These are phyloP conservation scores for Syzygium jambos DNA, from an alignment of 345 rosid genomes.

Conservation along the genomic window DNA sequence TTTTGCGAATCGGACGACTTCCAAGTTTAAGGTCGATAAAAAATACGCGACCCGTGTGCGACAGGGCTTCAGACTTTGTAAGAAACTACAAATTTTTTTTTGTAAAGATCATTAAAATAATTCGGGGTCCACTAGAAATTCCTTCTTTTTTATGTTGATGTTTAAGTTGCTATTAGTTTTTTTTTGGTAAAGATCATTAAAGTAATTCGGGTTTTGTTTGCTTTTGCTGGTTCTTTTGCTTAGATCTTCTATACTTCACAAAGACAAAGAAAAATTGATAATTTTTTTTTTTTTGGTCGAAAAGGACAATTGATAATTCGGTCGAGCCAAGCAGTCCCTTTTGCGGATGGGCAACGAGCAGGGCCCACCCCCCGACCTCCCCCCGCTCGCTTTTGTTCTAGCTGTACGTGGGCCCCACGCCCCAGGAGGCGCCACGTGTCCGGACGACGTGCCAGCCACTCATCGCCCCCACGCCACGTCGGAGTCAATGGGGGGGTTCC, in stretches of 20 bases:
- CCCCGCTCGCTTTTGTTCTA: neutral
- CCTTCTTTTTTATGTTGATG: neutral
- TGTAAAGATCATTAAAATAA: neutral
- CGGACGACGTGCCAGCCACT: neutral
- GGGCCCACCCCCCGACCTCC: neutral
- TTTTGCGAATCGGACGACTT: rapidly evolving
- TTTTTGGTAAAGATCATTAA: too few relatives aligned
- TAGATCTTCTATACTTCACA: too few relatives aligned
- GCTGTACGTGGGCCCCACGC: neutral
- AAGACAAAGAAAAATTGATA: neutral
- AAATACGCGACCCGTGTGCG: rapidly evolving
- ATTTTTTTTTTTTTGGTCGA: neutral
- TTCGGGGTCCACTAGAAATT: neutral
- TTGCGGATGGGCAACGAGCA: neutral
- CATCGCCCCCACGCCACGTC: neutral
- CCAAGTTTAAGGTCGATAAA: neutral
- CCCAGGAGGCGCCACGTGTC: neutral
- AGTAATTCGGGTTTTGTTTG: neutral
- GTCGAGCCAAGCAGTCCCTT: neutral
- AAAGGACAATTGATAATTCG: neutral
- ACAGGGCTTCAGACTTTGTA: neutral
- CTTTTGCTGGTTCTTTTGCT: too few relatives aligned
- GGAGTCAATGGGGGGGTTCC: neutral
- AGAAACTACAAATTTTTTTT: neutral
- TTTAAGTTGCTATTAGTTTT: neutral